phyloP scores from a whole-genome alignment of 495 filamentous ascomycete species.

The Aspergillus homomorphus region DNA sequence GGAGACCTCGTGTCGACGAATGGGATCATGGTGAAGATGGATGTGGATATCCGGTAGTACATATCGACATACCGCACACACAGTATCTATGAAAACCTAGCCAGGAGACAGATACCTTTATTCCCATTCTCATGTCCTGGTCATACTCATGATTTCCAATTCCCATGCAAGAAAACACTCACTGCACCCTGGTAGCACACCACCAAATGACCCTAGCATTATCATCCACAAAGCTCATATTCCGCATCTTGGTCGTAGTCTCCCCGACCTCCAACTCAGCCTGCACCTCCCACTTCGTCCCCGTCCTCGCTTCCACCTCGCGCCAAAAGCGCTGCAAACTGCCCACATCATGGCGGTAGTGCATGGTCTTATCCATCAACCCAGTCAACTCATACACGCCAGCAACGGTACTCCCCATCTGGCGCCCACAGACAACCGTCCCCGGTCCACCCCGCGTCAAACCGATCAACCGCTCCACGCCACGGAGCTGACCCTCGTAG shows the following conservation, averaged over 20 bases:
- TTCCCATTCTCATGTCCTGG: too few species aligned
- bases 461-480: slow-evolving; percentile 5
- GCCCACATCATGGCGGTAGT: neutral
- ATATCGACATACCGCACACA: too few species aligned
- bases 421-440: neutral
- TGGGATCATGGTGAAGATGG: too few species aligned
- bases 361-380: neutral
- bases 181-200: neutral
- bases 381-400: neutral
- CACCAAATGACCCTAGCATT: neutral
- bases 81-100: too few species aligned
- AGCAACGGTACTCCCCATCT: neutral
- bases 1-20: too few species aligned
- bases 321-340: neutral
- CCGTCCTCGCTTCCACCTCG: neutral
- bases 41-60: too few species aligned
- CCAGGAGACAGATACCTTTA: too few species aligned
- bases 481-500: slow-evolving; percentile 26
- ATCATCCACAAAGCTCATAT: neutral
- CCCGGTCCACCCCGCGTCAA: neutral
- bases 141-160: too few species aligned
- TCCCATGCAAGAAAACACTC: too few species aligned
- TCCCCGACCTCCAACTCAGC: neutral
- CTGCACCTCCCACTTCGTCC: slow-evolving; percentile 1
- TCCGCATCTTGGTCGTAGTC: neutral